phyloP scores from a whole-genome alignment of 352 stramenopile genomes.

The Detonula confervacea region DNA sequence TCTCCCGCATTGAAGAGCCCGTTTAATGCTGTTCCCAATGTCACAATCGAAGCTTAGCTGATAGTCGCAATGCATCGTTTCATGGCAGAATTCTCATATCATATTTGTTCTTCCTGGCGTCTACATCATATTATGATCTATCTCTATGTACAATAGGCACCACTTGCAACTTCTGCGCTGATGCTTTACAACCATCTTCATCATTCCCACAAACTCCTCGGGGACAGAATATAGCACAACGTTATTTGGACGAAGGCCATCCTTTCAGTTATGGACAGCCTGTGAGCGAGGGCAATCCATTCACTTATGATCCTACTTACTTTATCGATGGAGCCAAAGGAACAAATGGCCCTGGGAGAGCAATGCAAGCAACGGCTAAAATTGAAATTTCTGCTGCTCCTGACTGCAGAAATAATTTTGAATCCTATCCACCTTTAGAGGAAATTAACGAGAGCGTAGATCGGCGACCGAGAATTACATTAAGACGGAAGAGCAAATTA shows the following conservation, averaged over 20 bases:
- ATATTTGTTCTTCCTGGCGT: background rate
- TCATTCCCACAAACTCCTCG: slow-evolving; percentile 29
- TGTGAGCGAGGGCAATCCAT: slow-evolving; percentile 20
- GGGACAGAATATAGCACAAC: slow-evolving; percentile 17
- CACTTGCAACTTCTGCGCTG: slow-evolving; percentile 6
- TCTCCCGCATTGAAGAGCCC: background rate
- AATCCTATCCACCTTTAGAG: slow-evolving; percentile 1
- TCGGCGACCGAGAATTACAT: slow-evolving; percentile 13
- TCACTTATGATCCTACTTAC: background rate
- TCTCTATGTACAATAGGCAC: slow-evolving; percentile 1
- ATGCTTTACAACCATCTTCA: slow-evolving; percentile 43
- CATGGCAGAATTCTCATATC: background rate
- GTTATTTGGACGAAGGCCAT: slow-evolving; percentile 52
- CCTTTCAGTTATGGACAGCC: slow-evolving; percentile 39
- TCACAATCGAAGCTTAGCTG: background rate
- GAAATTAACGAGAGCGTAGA: background rate
- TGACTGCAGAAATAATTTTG: slow-evolving; percentile 20
- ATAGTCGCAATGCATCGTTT: background rate
- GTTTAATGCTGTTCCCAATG: background rate
- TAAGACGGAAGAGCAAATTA: slow-evolving; percentile 45
- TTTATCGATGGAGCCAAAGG: slow-evolving; percentile 9
- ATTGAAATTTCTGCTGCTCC: slow-evolving; percentile 23
- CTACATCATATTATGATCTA: background rate
- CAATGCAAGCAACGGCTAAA: slow-evolving; percentile 29
- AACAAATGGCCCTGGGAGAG: slow-evolving; percentile 16